These are phyloP conservation scores for Pisolithus albus DNA, from an alignment of 768 basidiomycete species.

Conservation along the genomic window DNA sequence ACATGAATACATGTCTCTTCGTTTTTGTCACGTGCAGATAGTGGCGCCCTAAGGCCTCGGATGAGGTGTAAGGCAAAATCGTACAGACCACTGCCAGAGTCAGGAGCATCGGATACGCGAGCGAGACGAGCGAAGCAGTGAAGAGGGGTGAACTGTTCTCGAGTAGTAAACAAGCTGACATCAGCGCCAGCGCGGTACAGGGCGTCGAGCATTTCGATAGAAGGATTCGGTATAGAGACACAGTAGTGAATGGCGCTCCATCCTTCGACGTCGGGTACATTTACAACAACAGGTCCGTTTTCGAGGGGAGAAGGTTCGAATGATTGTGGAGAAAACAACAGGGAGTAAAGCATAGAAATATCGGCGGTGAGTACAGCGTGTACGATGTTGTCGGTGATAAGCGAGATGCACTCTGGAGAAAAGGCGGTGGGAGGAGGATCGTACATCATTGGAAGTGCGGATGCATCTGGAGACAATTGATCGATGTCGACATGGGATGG, in stretches of 20 bases:
- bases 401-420: conserved; percentile 33
- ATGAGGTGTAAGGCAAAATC: conserved; percentile 63
- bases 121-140: conserved; percentile 53
- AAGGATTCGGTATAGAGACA: conserved; percentile 48
- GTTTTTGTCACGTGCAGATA: conserved; percentile 57
- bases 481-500: conserved; percentile 17
- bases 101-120: conserved; percentile 27
- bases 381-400: conserved; percentile 46
- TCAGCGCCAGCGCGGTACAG: conserved; percentile 75
- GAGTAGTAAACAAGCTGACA: conserved; percentile 57
- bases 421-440: conserved; percentile 29
- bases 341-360: conserved; percentile 43
- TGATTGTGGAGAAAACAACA: conserved; percentile 46
- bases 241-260: conserved; percentile 75
- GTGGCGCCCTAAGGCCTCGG: conserved; percentile 59
- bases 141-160: conserved; percentile 59
- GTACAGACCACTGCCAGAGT: conserved; percentile 38
- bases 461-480: conserved; percentile 22
- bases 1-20: conserved; percentile 77
- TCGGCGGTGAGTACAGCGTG: conserved; percentile 46
- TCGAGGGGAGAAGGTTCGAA: conserved; percentile 37
- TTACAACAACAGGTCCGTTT: conserved; percentile 49
- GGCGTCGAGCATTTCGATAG: conserved; percentile 56
- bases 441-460: conserved; percentile 21
- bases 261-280: conserved; percentile 57